These are phyloP conservation scores for Fraxinus velutina DNA, from an alignment of 305 asterid genomes.

Conservation along the genomic window DNA sequence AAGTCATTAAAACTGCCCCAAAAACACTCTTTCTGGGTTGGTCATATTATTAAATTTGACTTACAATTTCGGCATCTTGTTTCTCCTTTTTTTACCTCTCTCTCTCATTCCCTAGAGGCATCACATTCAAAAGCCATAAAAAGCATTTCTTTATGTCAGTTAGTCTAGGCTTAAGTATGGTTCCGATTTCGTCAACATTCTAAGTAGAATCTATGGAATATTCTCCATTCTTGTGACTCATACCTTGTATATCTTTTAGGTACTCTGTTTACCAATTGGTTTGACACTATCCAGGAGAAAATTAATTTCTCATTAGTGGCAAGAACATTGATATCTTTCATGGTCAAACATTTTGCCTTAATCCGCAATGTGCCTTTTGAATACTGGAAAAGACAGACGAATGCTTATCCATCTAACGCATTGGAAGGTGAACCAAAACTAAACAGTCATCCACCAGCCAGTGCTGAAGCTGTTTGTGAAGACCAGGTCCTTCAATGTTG, in stretches of 20 bases:
- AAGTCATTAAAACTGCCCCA: neutral
- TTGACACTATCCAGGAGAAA: constrained; percentile 48
- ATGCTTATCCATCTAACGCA: constrained; percentile 32
- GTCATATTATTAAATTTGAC: neutral
- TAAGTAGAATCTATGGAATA: neutral
- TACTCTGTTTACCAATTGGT: constrained; percentile 36
- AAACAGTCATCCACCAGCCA: constrained; percentile 22
- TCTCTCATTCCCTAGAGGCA: neutral
- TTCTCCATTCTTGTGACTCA: constrained; percentile 12
- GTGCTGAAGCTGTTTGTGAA: constrained; percentile 31
- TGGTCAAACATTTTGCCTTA: constrained; percentile 33
- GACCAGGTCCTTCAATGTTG: constrained; percentile 63
- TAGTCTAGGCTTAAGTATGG: neutral
- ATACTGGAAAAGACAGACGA: constrained; percentile 49
- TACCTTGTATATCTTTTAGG: constrained; percentile 39
- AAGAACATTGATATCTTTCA: constrained; percentile 42
- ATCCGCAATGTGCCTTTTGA: constrained; percentile 41
- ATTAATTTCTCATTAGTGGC: constrained; percentile 44
- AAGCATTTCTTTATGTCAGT: neutral
- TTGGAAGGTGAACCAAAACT: constrained; percentile 37
- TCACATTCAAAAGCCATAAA: neutral
- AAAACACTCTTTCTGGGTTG: neutral
- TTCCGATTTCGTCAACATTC: neutral
- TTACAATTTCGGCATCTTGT: neutral
- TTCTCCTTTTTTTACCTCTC: neutral